Conservation (phyloP, 1,284 basidiomycete genomes). For the Sphagnurus paluster region DNA sequence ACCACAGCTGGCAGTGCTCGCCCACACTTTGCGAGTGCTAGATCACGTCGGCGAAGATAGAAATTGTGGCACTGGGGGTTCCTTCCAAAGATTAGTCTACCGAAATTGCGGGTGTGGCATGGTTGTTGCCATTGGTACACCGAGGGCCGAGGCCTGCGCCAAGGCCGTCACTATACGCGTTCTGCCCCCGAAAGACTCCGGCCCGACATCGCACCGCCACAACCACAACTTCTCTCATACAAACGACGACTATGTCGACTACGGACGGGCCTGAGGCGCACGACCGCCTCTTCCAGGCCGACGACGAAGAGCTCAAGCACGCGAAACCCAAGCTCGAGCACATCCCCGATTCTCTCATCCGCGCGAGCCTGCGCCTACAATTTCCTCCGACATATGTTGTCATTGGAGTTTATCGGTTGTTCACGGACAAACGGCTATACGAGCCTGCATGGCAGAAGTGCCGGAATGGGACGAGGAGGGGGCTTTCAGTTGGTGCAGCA, state of each 20-base stretch:
- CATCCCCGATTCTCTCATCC: conserved; percentile 46
- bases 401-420: conserved; percentile 73
- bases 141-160: too few relatives aligned
- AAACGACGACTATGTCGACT: conserved; percentile 14
- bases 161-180: too few relatives aligned
- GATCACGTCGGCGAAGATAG: too few relatives aligned
- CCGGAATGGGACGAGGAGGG: conserved; percentile 63
- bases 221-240: too few relatives aligned
- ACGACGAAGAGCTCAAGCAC: conserved; percentile 28
- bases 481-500: conserved; percentile 56
- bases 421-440: conserved; percentile 64
- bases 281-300: conserved; percentile 18
- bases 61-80: too few relatives aligned
- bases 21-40: too few relatives aligned
- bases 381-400: conserved; percentile 76
- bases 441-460: conserved; percentile 77
- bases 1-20: too few relatives aligned
- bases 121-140: too few relatives aligned
- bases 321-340: conserved; percentile 22
- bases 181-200: too few relatives aligned
- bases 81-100: too few relatives aligned
- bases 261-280: conserved; percentile 26
- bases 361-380: conserved; percentile 57
- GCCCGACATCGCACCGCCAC: too few relatives aligned
- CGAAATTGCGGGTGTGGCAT: too few relatives aligned